Evolutionary conservation across 352 stramenopile genomes (phyloP), one percentile per base, ranked within the genome.

Genomic region (Detonula confervacea): DNA sequence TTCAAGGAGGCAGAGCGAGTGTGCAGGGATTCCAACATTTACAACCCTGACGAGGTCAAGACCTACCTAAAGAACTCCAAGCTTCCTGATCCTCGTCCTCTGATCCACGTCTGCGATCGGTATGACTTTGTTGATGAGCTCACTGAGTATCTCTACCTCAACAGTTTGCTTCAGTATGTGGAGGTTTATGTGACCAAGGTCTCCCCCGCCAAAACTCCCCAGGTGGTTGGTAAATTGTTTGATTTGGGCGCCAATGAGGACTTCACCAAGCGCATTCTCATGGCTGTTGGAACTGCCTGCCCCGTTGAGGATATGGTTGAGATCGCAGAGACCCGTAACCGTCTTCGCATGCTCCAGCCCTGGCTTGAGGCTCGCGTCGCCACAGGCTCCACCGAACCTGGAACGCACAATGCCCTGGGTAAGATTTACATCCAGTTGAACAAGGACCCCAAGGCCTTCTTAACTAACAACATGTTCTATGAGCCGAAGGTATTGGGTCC

Each of bases 351-450:
- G 72, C 90, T 99, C 35, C 97, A 99, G 91, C 96, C 97, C 35
- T 99, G 97, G 97, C 94, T 99, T 30, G 98, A 99, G 91, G 98
- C 97, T 22, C 96, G 97, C 86, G 96, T 99, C 66, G 96, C 97
- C 14, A 98, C 98, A 87, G 97, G 97, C 69, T 99, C 98, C 87
- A 99, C 96, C 11, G 97, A 99, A 81, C 96, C 96, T 25, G 97
- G 97, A 35, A 99, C 97, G 14, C 98, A 99, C 93, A 99, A 99
- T 85, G 97, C 97, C 39, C 96, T 99, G 52, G 98, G 97, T 87
- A 99, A 99, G 95, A 99, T 99, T 88, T 99, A 99, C 93, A 97
- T 99, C 55, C 99, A 97, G 35, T 90, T 99, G 69, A 99, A 99
- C 92, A 96, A 97, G 81, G 97, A 99, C 73, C 97, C 98, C 7